Percentiles rank a stretch among this genome's conserved stretches.
These are phyloP conservation scores for Brassica hybrid DNA, from an alignment of 441 rosid genomes.

Conservation along the genomic window DNA sequence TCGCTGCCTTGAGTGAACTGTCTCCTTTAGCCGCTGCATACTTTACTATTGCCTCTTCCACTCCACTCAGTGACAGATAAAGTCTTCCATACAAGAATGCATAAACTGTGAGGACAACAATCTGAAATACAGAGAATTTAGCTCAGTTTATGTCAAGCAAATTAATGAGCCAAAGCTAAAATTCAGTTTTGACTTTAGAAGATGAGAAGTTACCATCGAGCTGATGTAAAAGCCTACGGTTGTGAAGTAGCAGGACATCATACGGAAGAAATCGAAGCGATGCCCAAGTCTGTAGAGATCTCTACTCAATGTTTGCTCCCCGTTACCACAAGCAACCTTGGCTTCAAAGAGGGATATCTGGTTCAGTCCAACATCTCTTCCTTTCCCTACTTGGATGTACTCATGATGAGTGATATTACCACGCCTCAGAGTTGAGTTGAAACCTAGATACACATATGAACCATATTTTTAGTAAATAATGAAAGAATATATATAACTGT, in stretches of 20 bases:
- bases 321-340: conserved; percentile 96
- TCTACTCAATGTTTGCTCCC: conserved; percentile 91
- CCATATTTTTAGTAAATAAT: conserved; percentile 17
- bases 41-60: conserved; percentile 81
- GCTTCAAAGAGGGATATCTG: conserved; percentile 98
- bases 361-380: conserved; percentile 95
- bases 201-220: conserved; percentile 67
- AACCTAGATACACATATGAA: conserved; percentile 53
- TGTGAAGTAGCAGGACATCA: conserved; percentile 89
- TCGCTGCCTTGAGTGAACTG: conserved; percentile 76
- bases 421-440: conserved; percentile 85
- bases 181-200: conserved; percentile 7
- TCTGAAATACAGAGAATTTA: conserved; percentile 48
- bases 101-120: conserved; percentile 77
- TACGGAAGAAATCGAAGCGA: conserved; percentile 95
- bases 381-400: conserved; percentile 98
- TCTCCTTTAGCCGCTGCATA: conserved; percentile 67
- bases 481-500: conserved; percentile 3
- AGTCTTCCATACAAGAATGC: conserved; percentile 85
- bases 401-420: conserved; percentile 97
- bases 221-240: conserved; percentile 86
- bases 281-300: conserved; percentile 93
- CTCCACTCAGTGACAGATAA: conserved; percentile 85
- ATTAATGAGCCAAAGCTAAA: conserved; percentile 1
- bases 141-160: conserved; percentile 6